Conservation (phyloP, 1,139 yeast genomes). For the Spathaspora sp. region DNA sequence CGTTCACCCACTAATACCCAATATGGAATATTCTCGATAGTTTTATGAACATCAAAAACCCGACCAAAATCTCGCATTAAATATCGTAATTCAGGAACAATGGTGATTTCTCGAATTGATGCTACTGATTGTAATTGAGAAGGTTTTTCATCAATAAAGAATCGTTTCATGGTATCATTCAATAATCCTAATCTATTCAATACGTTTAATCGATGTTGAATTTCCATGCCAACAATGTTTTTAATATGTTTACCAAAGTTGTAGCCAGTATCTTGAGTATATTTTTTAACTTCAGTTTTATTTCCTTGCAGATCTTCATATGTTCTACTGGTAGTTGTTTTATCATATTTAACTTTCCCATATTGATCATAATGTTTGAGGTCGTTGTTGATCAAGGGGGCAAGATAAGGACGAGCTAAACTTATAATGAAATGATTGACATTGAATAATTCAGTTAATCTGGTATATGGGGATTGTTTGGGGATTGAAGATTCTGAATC, state of each 20-base stretch:
- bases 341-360: slow-evolving; percentile 31
- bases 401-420: slow-evolving; percentile 88
- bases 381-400: slow-evolving; percentile 84
- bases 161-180: slow-evolving; percentile 66
- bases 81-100: slow-evolving; percentile 83
- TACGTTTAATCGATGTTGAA: slow-evolving; percentile 81
- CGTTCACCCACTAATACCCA: slow-evolving; percentile 92
- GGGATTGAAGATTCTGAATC: slow-evolving; percentile 23
- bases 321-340: slow-evolving; percentile 5
- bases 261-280: slow-evolving; percentile 31
- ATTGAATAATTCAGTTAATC: slow-evolving; percentile 87
- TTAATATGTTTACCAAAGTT: slow-evolving; percentile 36
- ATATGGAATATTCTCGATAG: slow-evolving; percentile 73
- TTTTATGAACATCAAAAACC: slow-evolving; percentile 71
- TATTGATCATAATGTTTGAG: slow-evolving; percentile 55
- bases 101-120: slow-evolving; percentile 67
- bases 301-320: slow-evolving; percentile 5
- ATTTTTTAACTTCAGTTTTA: slow-evolving; percentile 10
- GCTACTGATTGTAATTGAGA: slow-evolving; percentile 57
- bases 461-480: slow-evolving; percentile 70
- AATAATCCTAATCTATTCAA: slow-evolving; percentile 77
- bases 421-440: slow-evolving; percentile 91
- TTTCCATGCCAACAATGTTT: slow-evolving; percentile 52
- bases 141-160: slow-evolving; percentile 89
- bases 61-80: slow-evolving; percentile 66